Evolutionary conservation across 495 filamentous ascomycete genomes (phyloP).

Genomic region (Hypomontagnella monticulosa): DNA sequence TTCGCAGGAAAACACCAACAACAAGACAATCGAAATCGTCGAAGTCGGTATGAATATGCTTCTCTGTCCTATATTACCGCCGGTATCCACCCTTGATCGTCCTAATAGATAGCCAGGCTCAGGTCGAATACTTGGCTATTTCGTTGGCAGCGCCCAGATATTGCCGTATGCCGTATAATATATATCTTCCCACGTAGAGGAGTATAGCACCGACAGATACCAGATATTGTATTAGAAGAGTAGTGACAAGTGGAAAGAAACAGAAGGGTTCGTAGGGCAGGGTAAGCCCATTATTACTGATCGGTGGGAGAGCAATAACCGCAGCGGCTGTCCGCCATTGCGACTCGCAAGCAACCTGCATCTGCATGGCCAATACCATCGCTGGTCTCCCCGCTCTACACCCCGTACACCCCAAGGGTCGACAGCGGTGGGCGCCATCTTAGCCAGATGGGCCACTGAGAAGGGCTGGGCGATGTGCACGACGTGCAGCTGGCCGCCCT

Average conservation of each 20-base stretch:
- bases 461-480: constrained; percentile 44
- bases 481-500: constrained; percentile 36
- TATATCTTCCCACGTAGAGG: constrained; percentile 4
- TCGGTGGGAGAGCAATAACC: constrained; percentile 17
- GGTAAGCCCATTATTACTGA: constrained; percentile 35
- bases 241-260: neutral
- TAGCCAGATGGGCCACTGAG: constrained; percentile 41
- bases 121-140: neutral
- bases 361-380: constrained; percentile 36
- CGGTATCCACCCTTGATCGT: neutral
- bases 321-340: neutral
- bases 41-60: neutral
- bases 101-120: neutral
- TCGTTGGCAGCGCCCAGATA: neutral
- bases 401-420: constrained; percentile 35
- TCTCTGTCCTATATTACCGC: neutral
- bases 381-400: constrained; percentile 39
- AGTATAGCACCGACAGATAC: neutral
- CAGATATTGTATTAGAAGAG: neutral
- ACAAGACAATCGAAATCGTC: too few relatives aligned
- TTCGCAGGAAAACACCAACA: too few relatives aligned
- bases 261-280: constrained; percentile 31
- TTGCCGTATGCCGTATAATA: constrained; percentile 1
- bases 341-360: constrained; percentile 30
- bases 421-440: constrained; percentile 43